Percentiles rank a stretch among this genome's conserved stretches.
These are phyloP conservation scores for Schwanniomyces pseudopolymorphus DNA, from an alignment of 805 yeast genomes.

Conservation along the genomic window DNA sequence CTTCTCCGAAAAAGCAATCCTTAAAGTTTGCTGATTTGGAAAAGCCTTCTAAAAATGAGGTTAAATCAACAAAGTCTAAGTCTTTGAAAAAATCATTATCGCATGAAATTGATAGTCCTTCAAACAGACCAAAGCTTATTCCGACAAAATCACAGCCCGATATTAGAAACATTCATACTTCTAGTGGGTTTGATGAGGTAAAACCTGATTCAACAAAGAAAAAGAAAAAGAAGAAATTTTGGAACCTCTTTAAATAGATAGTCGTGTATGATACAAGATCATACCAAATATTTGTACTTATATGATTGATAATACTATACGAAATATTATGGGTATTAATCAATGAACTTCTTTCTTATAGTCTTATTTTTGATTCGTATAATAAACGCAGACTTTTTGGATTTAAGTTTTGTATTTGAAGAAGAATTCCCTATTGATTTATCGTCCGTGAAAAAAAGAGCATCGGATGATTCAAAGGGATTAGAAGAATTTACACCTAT, in stretches of 20 bases:
- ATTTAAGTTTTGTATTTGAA: conserved; percentile 13
- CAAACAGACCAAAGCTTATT: conserved; percentile 25
- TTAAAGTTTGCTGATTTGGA: conserved; percentile 30
- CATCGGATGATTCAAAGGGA: conserved; percentile 19
- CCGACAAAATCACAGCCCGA: conserved; percentile 43
- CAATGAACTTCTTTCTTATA: conserved; percentile 5
- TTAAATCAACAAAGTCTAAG: conserved; percentile 10
- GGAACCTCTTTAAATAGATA: conserved; percentile 27
- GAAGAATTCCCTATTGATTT: conserved; percentile 13
- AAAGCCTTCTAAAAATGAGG: conserved; percentile 14
- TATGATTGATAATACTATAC: too few relatives aligned
- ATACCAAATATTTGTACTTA: too few relatives aligned
- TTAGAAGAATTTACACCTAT: conserved; percentile 40
- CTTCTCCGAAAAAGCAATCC: conserved; percentile 22
- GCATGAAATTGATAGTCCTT: conserved; percentile 27
- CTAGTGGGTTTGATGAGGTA: neutral
- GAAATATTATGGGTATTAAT: neutral
- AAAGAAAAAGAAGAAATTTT: conserved; percentile 29
- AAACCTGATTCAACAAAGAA: conserved; percentile 3
- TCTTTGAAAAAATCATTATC: conserved; percentile 35
- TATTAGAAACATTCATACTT: conserved; percentile 8
- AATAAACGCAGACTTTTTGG: conserved; percentile 5
- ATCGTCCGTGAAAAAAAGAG: neutral
- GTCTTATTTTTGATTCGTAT: conserved; percentile 1
- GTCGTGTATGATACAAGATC: conserved; percentile 1